Conservation (phyloP, 2,329 filamentous ascomycete genomes). For the Apiospora arundinis region DNA sequence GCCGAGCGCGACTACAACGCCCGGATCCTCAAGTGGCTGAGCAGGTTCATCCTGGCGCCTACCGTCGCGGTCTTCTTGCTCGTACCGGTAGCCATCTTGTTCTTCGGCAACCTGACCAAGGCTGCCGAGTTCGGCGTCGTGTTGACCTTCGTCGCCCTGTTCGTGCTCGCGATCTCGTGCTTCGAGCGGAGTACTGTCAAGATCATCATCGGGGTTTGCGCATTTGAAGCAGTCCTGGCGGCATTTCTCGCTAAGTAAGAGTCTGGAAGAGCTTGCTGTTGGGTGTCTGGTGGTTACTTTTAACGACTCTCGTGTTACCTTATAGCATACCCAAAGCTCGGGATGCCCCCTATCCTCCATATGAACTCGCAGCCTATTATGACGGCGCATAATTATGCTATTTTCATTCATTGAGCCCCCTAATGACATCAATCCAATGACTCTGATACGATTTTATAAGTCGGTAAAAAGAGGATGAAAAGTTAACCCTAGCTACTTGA, state of each 20-base stretch:
- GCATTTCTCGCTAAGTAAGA: neutral
- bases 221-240: neutral
- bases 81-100: neutral
- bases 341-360: no score
- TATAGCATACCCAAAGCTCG: no score
- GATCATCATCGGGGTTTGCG: constrained; percentile 10
- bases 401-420: no score
- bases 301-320: no score
- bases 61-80: neutral
- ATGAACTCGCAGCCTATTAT: no score
- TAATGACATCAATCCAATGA: no score
- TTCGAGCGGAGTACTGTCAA: constrained; percentile 14
- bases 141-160: neutral
- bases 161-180: neutral
- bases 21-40: neutral
- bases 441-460: no score
- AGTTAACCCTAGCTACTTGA: no score
- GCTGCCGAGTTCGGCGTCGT: neutral
- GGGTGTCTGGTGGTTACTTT: no score
- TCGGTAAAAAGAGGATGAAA: no score
- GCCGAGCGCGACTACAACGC: neutral
- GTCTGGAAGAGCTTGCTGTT: neutral
- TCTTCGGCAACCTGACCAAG: neutral
- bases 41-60: neutral
- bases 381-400: no score